Conservation (phyloP, 164 flowering plant genomes). For the Sedum album region DNA sequence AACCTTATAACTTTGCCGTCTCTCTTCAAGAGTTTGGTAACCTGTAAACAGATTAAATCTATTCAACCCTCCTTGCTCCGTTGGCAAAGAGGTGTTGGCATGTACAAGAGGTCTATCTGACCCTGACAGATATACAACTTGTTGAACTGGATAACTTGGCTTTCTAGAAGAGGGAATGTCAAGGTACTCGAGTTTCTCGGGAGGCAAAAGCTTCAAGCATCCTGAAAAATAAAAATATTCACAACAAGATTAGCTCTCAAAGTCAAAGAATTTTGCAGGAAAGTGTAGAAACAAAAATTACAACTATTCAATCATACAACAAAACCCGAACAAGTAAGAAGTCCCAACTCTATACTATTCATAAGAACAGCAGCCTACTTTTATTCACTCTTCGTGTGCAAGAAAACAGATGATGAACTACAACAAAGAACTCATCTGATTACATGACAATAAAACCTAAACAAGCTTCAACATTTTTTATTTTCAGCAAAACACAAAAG, state of each 20-base stretch:
- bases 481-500: neutral
- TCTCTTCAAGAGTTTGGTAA: constrained; percentile 57
- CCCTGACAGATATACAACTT: constrained; percentile 49
- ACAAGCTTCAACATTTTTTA: neutral
- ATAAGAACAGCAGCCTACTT: too few relatives aligned
- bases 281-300: too few relatives aligned
- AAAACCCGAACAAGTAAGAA: neutral
- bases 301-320: neutral
- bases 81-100: constrained; percentile 20
- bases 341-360: neutral
- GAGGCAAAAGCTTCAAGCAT: constrained; percentile 78
- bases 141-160: constrained; percentile 29
- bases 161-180: constrained; percentile 39
- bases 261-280: neutral
- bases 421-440: too few relatives aligned
- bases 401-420: too few relatives aligned
- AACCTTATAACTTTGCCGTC: constrained; percentile 77
- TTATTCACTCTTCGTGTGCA: neutral
- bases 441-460: too few relatives aligned
- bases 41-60: constrained; percentile 86
- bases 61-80: constrained; percentile 19
- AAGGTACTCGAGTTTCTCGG: constrained; percentile 59
- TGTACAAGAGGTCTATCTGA: constrained; percentile 19
- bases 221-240: constrained; percentile 24
- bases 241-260: neutral